These are phyloP conservation scores for Nitzschia putrida DNA, from an alignment of 108 stramenopile genomes.

Conservation along the genomic window DNA sequence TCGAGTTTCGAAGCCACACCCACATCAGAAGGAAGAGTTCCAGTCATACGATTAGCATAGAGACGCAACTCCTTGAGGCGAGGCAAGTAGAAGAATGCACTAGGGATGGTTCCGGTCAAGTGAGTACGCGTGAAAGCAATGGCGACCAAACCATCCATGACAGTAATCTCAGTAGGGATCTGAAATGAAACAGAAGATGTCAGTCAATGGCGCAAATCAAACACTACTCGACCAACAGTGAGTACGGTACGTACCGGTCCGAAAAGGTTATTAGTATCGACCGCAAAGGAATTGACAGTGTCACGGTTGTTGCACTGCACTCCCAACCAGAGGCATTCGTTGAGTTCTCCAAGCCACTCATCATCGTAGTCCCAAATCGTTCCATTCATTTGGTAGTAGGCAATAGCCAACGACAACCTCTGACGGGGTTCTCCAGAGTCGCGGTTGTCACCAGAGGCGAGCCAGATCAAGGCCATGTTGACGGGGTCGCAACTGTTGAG, in stretches of 20 bases:
- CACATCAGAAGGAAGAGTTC: conserved; percentile 58
- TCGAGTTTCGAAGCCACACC: conserved; percentile 40
- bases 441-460: conserved; percentile 48
- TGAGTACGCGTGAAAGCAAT: conserved; percentile 54
- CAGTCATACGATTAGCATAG: conserved; percentile 54
- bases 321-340: conserved; percentile 59
- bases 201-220: not conserved
- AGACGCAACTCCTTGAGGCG: conserved; percentile 52
- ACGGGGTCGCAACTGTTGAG: conserved; percentile 36
- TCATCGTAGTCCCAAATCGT: conserved; percentile 56
- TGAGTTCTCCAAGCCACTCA: conserved; percentile 43
- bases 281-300: conserved; percentile 36
- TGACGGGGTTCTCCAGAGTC: conserved; percentile 48
- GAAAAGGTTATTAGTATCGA: conserved; percentile 56
- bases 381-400: conserved; percentile 46
- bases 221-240: not conserved
- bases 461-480: conserved; percentile 53
- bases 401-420: conserved; percentile 38
- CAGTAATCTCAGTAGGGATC: conserved; percentile 60
- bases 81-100: conserved; percentile 45
- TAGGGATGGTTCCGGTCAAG: conserved; percentile 69
- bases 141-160: conserved; percentile 35
- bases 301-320: conserved; percentile 52
- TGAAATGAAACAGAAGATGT: not conserved
- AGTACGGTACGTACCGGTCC: conserved; percentile 33